These are phyloP conservation scores for Gnomoniopsis sp. DNA, from an alignment of 2,329 filamentous ascomycete species.

Conservation along the genomic window DNA sequence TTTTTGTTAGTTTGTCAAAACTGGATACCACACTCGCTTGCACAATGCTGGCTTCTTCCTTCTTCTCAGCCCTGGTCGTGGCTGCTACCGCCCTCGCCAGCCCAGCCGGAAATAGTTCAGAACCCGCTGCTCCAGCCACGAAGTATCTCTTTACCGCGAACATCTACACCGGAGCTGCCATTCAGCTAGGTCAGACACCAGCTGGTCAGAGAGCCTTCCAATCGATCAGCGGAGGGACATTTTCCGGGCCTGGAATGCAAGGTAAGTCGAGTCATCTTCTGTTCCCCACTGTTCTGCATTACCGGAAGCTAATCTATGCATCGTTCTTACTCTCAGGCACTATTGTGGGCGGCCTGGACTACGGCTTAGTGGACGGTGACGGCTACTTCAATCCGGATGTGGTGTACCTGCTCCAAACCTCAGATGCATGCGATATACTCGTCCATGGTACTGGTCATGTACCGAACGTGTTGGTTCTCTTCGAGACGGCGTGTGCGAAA, in stretches of 20 bases:
- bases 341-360: slow-evolving; percentile 32
- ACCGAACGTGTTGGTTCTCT: slow-evolving; percentile 32
- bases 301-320: not conserved
- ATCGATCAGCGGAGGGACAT: slow-evolving; percentile 33
- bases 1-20: not conserved
- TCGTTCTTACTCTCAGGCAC: slow-evolving; percentile 21
- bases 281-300: not conserved
- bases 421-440: slow-evolving; percentile 34
- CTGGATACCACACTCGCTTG: not conserved
- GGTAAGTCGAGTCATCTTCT: slow-evolving; percentile 20
- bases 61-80: not conserved
- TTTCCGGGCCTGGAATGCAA: slow-evolving; percentile 31
- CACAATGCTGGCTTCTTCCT: not conserved
- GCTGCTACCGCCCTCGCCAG: not conserved
- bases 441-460: slow-evolving; percentile 34
- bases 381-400: slow-evolving; percentile 36
- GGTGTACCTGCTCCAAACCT: slow-evolving; percentile 35
- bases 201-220: slow-evolving; percentile 26
- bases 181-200: slow-evolving; percentile 24
- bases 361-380: slow-evolving; percentile 32
- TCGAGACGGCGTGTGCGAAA: slow-evolving; percentile 32
- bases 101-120: not conserved
- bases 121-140: not conserved
- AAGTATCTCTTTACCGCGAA: slow-evolving; percentile 27
- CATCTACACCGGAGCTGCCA: slow-evolving; percentile 20